Evolutionary conservation across 1,139 yeast genomes (phyloP), one percentile per base, ranked within the genome.

Genomic region (Yarrowia galli): DNA sequence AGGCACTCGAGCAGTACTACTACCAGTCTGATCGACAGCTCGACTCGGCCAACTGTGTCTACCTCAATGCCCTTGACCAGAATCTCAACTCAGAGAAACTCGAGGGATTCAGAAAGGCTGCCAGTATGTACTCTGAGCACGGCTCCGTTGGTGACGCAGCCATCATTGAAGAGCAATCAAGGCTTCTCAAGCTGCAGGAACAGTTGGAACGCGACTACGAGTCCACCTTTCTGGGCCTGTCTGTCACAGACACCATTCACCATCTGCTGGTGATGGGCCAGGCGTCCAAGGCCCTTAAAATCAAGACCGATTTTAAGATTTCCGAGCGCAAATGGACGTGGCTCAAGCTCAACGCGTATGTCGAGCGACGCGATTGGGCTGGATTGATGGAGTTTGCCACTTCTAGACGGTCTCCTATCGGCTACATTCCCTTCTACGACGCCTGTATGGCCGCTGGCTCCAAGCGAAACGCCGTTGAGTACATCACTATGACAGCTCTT

Each of bases 341-440:
- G 78, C 78, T 88, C 38, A 86, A 87, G 28, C 76, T 92, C 23
- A 84, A 84, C 25, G 84, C 85, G 0, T 82, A 86, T 67, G 81
- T 87, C 0, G 78, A 81, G 16, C 74, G 81, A 1, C 81, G 84
- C 9, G 87, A 88, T 65, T 91, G 89, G 81, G 90, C 87, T 36
- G 87, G 85, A 64, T 77, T 93, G 45, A 85, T 79, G 71, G 78
- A 80, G 48, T 81, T 85, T 73, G 81, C 84, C 0, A 77, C 75
- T 1, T 76, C 83, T 12, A 82, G 83, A 68, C 87, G 85, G 72
- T 84, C 96, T 0, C 92, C 93, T 0, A 89, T 92, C 68, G 96
- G 96, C 0, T 89, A 88, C 71, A 83, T 83, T 70, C 87, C 89
- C 1, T 87, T 92, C 71, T 89, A 83, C 65, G 81, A 83, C 15